Evolutionary conservation across 2,329 filamentous ascomycete genomes (phyloP).

Genomic region (Cordyceps cateniannulata): DNA sequence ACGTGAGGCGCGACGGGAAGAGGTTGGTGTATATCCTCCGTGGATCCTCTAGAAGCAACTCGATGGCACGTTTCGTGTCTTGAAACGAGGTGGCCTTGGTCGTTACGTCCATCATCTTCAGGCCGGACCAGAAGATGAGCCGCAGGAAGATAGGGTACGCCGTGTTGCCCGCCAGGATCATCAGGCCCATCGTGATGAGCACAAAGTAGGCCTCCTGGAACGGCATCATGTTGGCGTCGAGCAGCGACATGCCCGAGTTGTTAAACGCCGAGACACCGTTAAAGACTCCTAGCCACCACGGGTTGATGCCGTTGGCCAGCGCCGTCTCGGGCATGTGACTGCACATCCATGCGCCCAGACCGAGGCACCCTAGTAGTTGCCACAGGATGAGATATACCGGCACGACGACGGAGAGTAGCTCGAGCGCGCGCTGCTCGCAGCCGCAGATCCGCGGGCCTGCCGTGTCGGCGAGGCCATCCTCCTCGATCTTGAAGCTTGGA

Average conservation of each 20-base stretch:
- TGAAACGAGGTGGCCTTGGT: conserved; percentile 30
- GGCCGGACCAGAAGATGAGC: conserved; percentile 48
- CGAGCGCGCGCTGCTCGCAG: conserved; percentile 57
- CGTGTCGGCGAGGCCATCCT: conserved; percentile 38
- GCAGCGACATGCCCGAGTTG: conserved; percentile 62
- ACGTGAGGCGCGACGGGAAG: conserved; percentile 57
- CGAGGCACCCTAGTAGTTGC: conserved; percentile 53
- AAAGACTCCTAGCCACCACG: conserved; percentile 65
- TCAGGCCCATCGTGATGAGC: conserved; percentile 45
- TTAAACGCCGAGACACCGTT: conserved; percentile 64
- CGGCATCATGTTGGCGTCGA: conserved; percentile 60
- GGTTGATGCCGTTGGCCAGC: conserved; percentile 50
- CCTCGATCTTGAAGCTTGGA: neutral
- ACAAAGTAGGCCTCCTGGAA: conserved; percentile 49
- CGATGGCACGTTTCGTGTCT: conserved; percentile 42
- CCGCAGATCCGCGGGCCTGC: conserved; percentile 55
- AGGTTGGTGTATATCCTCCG: conserved; percentile 56
- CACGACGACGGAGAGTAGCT: conserved; percentile 51
- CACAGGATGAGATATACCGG: conserved; percentile 54
- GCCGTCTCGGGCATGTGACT: conserved; percentile 43
- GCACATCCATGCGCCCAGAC: conserved; percentile 55
- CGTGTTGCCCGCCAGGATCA: conserved; percentile 61
- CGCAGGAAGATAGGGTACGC: conserved; percentile 59
- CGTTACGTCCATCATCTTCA: conserved; percentile 33
- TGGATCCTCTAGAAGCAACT: conserved; percentile 49